Conservation (phyloP, 1,284 basidiomycete species). For the Tilletia caries region DNA sequence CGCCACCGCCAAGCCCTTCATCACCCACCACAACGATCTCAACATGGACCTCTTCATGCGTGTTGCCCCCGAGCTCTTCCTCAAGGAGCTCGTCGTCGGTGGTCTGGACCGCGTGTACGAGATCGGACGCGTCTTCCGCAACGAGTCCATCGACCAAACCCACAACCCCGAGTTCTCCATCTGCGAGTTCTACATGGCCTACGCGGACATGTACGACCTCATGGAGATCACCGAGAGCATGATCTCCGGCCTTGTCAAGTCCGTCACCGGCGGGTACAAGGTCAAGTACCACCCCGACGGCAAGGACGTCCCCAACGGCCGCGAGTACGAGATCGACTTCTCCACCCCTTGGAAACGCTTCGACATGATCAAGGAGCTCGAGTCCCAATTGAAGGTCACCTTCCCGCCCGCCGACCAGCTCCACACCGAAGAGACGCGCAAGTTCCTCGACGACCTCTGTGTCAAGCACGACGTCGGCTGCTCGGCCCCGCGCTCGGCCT, state of each 20-base stretch:
- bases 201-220: conserved; percentile 97
- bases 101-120: conserved; percentile 97
- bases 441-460: conserved; percentile 80
- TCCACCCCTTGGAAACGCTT: conserved; percentile 96
- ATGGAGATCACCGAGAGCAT: conserved; percentile 96
- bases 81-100: conserved; percentile 96
- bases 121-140: conserved; percentile 95
- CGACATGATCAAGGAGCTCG: conserved; percentile 91
- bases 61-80: conserved; percentile 93
- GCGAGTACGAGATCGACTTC: conserved; percentile 80
- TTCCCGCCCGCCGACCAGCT: conserved; percentile 91
- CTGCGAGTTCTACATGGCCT: conserved; percentile 99
- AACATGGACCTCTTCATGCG: conserved; percentile 96
- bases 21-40: conserved; percentile 98
- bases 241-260: conserved; percentile 87
- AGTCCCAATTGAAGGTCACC: conserved; percentile 85
- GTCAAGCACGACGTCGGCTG: conserved; percentile 89
- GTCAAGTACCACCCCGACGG: conserved; percentile 89
- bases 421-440: conserved; percentile 82
- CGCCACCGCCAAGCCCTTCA: conserved; percentile 95
- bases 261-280: conserved; percentile 78
- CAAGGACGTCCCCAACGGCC: conserved; percentile 65
- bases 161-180: conserved; percentile 64
- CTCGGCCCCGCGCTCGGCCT: conserved; percentile 88
- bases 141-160: conserved; percentile 97